A percentile compares a stretch with the other conserved stretches of the same genome.
Evolutionary conservation across 2,329 filamentous ascomycete genomes (phyloP).

Genomic region (Fusarium clavum): DNA sequence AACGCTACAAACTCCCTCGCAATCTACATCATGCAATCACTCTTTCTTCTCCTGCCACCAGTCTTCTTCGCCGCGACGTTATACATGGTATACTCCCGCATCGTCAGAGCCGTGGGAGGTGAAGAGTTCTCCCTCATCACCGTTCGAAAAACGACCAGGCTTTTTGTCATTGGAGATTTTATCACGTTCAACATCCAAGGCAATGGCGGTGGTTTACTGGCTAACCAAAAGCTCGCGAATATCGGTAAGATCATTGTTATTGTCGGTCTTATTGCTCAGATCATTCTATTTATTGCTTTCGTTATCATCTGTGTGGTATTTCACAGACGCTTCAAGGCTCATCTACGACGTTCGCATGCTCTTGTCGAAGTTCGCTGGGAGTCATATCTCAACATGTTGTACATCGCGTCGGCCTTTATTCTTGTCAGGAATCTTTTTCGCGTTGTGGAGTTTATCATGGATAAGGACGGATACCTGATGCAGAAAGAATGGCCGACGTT

Average conservation of each 20-base stretch:
- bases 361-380: neutral
- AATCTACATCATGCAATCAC: conserved; percentile 32
- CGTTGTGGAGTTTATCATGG: conserved; percentile 28
- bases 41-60: conserved; percentile 22
- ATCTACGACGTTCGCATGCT: neutral
- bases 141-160: conserved; percentile 14
- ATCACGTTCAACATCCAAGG: conserved; percentile 29
- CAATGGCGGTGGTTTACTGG: conserved; percentile 15
- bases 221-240: neutral
- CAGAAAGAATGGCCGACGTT: conserved; percentile 37
- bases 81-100: conserved; percentile 35
- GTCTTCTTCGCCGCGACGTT: conserved; percentile 34
- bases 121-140: conserved; percentile 13
- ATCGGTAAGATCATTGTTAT: conserved; percentile 25
- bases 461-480: conserved; percentile 20
- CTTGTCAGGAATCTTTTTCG: conserved; percentile 24
- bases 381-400: conserved; percentile 23
- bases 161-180: conserved; percentile 30
- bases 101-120: conserved; percentile 1
- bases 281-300: conserved; percentile 9
- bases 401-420: conserved; percentile 4
- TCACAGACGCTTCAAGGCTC: neutral
- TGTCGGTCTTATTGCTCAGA: neutral
- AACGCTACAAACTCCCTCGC: conserved; percentile 15
- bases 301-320: conserved; percentile 20